Evolutionary conservation across 2,329 filamentous ascomycete species (phyloP).

Genomic region (Didymella lethalis): DNA sequence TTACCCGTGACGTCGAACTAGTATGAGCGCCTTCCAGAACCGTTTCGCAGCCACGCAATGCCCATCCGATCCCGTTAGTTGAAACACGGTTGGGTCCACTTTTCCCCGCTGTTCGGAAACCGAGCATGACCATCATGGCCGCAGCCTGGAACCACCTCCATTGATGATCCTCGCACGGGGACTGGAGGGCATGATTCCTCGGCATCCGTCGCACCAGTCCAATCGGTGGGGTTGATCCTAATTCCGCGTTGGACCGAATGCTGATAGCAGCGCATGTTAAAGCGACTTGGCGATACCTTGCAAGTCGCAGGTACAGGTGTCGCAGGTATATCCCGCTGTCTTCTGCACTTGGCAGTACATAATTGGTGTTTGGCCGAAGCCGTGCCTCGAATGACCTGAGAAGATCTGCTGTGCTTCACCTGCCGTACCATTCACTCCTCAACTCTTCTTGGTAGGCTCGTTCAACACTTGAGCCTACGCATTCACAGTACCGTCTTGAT

Average conservation of each 20-base stretch:
- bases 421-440: slow-evolving; percentile 5
- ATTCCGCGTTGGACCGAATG: slow-evolving; percentile 5
- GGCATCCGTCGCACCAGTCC: slow-evolving; percentile 19
- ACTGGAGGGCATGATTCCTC: slow-evolving; percentile 14
- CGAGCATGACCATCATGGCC: slow-evolving; percentile 15
- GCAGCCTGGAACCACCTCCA: slow-evolving; percentile 4
- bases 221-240: slow-evolving; percentile 11
- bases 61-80: slow-evolving; percentile 15
- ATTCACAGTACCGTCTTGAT: background rate
- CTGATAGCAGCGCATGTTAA: slow-evolving; percentile 7
- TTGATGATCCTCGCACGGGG: slow-evolving; percentile 3
- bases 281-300: slow-evolving; percentile 21
- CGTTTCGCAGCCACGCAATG: slow-evolving; percentile 15
- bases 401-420: background rate
- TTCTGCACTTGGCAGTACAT: slow-evolving; percentile 16
- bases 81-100: slow-evolving; percentile 20
- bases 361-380: slow-evolving; percentile 17
- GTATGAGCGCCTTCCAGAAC: slow-evolving; percentile 9
- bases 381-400: slow-evolving; percentile 17
- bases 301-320: slow-evolving; percentile 14
- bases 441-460: slow-evolving; percentile 10
- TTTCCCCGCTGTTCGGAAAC: slow-evolving; percentile 25
- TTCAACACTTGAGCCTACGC: slow-evolving; percentile 19
- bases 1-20: slow-evolving; percentile 13
- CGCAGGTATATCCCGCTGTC: slow-evolving; percentile 14